phyloP scores from a whole-genome alignment of 768 basidiomycete species.

The Hericium coralloides region DNA sequence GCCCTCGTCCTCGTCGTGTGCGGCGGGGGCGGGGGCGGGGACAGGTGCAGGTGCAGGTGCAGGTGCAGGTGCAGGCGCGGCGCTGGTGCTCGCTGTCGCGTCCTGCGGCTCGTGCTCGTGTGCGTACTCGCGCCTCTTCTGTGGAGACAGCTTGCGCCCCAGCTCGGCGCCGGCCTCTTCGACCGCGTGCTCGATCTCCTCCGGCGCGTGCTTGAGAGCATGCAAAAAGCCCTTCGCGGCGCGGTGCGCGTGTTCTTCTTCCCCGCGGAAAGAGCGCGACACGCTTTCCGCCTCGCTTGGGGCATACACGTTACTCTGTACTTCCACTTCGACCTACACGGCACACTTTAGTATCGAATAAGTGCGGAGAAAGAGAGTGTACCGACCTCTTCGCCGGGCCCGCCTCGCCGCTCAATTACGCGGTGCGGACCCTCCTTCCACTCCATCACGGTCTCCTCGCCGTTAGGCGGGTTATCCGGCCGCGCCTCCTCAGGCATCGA shows the following conservation, averaged over 20 bases:
- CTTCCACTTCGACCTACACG: constrained; percentile 26
- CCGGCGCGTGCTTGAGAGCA: constrained; percentile 11
- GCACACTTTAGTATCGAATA: background rate
- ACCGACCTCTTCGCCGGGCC: constrained; percentile 61
- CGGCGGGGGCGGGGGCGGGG: constrained; percentile 11
- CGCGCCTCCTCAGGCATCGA: constrained; percentile 15
- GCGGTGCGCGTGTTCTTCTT: constrained; percentile 18
- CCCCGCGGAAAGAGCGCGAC: constrained; percentile 17
- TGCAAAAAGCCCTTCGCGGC: constrained; percentile 18
- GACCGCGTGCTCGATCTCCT: constrained; percentile 12
- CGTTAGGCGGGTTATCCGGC: constrained; percentile 37
- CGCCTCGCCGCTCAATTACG: constrained; percentile 51
- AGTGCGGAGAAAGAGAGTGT: background rate
- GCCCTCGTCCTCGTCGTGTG: constrained; percentile 42
- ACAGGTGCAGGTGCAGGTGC: too few relatives aligned
- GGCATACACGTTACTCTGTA: constrained; percentile 23
- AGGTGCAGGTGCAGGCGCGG: constrained; percentile 8
- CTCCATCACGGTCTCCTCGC: constrained; percentile 34
- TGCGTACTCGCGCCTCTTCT: background rate
- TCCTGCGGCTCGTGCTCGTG: background rate
- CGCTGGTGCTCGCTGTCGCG: background rate
- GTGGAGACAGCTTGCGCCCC: background rate
- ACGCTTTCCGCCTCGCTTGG: constrained; percentile 21
- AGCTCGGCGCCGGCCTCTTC: background rate
- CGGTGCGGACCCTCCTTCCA: constrained; percentile 68